phyloP scores from a whole-genome alignment of 768 basidiomycete genomes.

The Leccinum sublutescens region DNA sequence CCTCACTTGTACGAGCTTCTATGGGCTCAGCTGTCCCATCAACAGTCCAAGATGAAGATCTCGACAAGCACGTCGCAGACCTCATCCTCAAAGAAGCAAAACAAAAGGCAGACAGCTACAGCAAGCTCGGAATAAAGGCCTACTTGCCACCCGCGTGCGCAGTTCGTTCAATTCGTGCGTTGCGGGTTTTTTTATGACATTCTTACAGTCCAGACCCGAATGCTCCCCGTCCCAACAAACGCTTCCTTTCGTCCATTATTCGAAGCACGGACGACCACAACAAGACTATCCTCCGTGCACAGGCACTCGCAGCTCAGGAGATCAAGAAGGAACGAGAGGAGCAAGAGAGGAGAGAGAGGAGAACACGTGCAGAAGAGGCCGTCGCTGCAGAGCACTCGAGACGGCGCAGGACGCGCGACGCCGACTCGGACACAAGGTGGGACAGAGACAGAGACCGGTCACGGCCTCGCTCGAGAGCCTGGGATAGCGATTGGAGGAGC shows the following conservation, averaged over 20 bases:
- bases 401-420: constrained; percentile 34
- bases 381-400: constrained; percentile 60
- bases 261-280: constrained; percentile 96
- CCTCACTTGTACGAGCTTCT: constrained; percentile 72
- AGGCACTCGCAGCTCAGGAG: constrained; percentile 71
- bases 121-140: constrained; percentile 73
- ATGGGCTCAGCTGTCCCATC: constrained; percentile 64
- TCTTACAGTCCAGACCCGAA: constrained; percentile 58
- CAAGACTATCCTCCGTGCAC: constrained; percentile 72
- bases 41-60: constrained; percentile 73
- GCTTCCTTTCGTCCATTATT: constrained; percentile 82
- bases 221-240: constrained; percentile 79
- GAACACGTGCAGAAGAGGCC: constrained; percentile 74
- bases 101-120: constrained; percentile 81
- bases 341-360: constrained; percentile 58
- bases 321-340: constrained; percentile 68
- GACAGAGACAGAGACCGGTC: constrained; percentile 39
- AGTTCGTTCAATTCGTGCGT: constrained; percentile 17
- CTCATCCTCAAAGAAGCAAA: constrained; percentile 92
- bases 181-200: not conserved
- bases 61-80: constrained; percentile 90
- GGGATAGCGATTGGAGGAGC: constrained; percentile 48
- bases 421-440: constrained; percentile 38
- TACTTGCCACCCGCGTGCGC: constrained; percentile 61
- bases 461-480: constrained; percentile 41